Percentiles rank a stretch among this genome's conserved stretches.
Conservation (phyloP, 176 grass and related monocot genomes). For the Cenchrus purpureus region DNA sequence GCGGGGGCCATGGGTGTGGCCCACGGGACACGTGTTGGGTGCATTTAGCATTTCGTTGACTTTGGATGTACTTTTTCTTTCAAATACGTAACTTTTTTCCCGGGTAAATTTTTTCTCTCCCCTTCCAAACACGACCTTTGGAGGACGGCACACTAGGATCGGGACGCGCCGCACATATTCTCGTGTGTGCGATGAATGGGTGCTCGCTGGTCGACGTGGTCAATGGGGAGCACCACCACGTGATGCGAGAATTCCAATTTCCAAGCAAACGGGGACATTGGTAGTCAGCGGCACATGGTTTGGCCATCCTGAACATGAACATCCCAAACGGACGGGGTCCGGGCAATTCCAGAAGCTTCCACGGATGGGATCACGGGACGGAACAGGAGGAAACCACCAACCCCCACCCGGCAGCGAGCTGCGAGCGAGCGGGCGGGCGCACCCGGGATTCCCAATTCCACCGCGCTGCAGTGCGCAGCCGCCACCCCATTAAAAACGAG, state of each 20-base stretch:
- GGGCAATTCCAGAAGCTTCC: constrained; percentile 28
- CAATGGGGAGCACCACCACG: neutral
- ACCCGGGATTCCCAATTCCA: constrained; percentile 30
- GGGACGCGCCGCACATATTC: neutral
- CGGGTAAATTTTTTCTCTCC: too few relatives aligned
- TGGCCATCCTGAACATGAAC: neutral
- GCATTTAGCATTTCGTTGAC: too few relatives aligned
- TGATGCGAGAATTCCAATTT: constrained; percentile 12
- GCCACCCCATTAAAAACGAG: constrained; percentile 40
- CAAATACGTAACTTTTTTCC: too few relatives aligned
- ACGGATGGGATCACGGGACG: neutral
- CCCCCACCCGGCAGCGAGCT: neutral
- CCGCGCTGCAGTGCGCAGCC: neutral
- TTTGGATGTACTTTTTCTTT: too few relatives aligned
- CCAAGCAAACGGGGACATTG: neutral
- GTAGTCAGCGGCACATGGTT: constrained; percentile 11
- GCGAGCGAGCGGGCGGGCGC: neutral
- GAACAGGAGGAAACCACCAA: constrained; percentile 41
- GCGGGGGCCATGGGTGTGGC: too few relatives aligned
- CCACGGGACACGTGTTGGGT: too few relatives aligned
- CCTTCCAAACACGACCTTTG: too few relatives aligned
- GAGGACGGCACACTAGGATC: neutral
- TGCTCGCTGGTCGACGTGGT: neutral
- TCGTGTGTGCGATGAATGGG: neutral
- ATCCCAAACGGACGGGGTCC: neutral